Base-by-base conservation (phyloP, 257 asterid genomes). In the Echium plantagineum region DNA sequence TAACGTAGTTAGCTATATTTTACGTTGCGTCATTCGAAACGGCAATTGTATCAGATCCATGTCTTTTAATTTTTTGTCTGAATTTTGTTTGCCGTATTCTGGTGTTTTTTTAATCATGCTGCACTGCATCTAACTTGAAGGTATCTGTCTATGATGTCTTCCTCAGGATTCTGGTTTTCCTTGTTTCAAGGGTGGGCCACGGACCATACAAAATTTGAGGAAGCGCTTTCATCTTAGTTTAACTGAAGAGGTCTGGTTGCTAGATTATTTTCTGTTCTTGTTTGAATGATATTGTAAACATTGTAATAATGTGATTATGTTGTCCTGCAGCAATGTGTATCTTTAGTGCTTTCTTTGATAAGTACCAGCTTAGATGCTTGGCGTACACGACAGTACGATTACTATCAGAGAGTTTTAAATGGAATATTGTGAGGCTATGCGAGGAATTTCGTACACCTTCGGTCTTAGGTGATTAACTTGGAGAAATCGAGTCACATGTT, bases 361-460 rank as follows among this genome's bases (percentile, higher is more conserved):
- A 93, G 98, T 84, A 93, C 97, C 74, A 93, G 97, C 80, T 80
- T 93, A 93, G 98, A 93, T 74, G 97, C 98, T 9, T 93, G 98
- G 98, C 78, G 98, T 59, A 93, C 98, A 52, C 86, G 98, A 3
- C 98, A 93, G 61, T 93, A 93, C 65, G 98, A 93, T 70, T 93
- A 93, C 77, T 93, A 89, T 69, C 98, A 93, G 80, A 86, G 91
- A 72, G 97, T 89, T 63, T 74, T 93, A 72, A 93, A 89, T 73
- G 98, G 98, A 72, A 93, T 93, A 79, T 86, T 93, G 72, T 93
- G 75, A 89, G 69, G 61, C 71, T 17, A 38, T 57, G 56, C 62
- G 67, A 61, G 60, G 55, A 58, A 48, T 30, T 21, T 57, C 57
- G 63, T 56, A 22, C 26, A 63, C 54, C 53, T 63, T 57, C 55